Percentiles rank a stretch among this genome's conserved stretches.
These are phyloP conservation scores for Pharus latifolius DNA, from an alignment of 176 grass and related monocot genomes.

Conservation along the genomic window DNA sequence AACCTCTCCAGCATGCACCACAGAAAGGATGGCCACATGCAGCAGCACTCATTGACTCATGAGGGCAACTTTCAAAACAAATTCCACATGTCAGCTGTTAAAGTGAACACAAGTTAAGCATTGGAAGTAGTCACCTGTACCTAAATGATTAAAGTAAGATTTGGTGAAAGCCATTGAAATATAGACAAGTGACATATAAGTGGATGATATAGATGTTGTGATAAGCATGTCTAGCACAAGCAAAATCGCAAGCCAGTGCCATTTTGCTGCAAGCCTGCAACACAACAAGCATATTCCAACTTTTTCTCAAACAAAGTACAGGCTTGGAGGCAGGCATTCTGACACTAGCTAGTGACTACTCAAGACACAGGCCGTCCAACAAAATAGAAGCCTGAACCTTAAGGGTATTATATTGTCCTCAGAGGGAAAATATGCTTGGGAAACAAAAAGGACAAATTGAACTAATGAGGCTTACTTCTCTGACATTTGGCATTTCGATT, in stretches of 20 bases:
- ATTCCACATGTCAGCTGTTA: slow-evolving; percentile 92
- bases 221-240: slow-evolving; percentile 5
- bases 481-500: slow-evolving; percentile 45
- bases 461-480: slow-evolving; percentile 63
- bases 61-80: slow-evolving; percentile 86
- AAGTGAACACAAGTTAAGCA: slow-evolving; percentile 16
- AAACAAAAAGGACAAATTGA: slow-evolving; percentile 19
- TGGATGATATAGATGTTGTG: neutral
- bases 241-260: neutral
- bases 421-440: neutral
- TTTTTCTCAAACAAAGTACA: neutral
- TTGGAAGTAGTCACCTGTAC: neutral
- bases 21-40: slow-evolving; percentile 98
- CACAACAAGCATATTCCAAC: slow-evolving; percentile 8
- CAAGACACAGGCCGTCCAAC: neutral
- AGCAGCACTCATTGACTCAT: slow-evolving; percentile 50
- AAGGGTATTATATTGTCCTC: neutral
- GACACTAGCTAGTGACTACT: neutral
- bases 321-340: neutral
- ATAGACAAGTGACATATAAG: slow-evolving; percentile 3
- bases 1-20: slow-evolving; percentile 86
- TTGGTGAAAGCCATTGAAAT: neutral
- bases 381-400: neutral
- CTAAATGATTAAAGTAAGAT: neutral
- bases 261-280: neutral